Percentiles rank a stretch among this genome's conserved stretches.
These are phyloP conservation scores for Penicillium egyptiacum DNA, from an alignment of 495 filamentous ascomycete species.

Conservation along the genomic window DNA sequence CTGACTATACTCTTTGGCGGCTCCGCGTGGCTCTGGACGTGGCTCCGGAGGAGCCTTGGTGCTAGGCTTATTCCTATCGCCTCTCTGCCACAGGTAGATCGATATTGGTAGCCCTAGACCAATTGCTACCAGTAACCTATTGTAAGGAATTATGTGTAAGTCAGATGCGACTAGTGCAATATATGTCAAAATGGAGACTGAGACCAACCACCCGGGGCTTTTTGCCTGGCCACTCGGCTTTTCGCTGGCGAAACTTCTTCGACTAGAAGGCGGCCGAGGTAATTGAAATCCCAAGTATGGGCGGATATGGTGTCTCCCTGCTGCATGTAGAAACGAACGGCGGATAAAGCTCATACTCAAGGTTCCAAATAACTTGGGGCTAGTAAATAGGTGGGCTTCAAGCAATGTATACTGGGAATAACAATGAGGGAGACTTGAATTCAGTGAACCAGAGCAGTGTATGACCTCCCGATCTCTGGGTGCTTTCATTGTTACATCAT, in stretches of 20 bases:
- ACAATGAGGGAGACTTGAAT: neutral
- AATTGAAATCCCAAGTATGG: neutral
- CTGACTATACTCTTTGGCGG: constrained; percentile 2
- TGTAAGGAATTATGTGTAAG: neutral
- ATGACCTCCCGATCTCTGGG: neutral
- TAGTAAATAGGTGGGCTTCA: neutral
- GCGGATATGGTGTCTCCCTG: neutral
- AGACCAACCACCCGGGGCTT: neutral
- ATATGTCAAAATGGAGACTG: neutral
- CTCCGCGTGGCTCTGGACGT: neutral
- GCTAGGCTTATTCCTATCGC: neutral
- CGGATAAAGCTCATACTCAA: neutral
- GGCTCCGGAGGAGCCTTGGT: neutral
- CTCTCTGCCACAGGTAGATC: neutral
- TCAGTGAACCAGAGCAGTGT: neutral
- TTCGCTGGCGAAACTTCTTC: neutral
- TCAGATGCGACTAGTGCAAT: too few relatives aligned
- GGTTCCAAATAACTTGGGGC: neutral
- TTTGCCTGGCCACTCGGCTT: neutral
- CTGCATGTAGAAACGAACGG: neutral
- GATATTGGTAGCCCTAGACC: constrained; percentile 1
- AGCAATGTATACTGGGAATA: neutral
- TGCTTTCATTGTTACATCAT: constrained; percentile 10
- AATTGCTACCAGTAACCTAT: neutral
- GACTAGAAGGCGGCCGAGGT: neutral